These are phyloP conservation scores for Trapa incisa DNA, from an alignment of 345 rosid genomes.

Conservation along the genomic window DNA sequence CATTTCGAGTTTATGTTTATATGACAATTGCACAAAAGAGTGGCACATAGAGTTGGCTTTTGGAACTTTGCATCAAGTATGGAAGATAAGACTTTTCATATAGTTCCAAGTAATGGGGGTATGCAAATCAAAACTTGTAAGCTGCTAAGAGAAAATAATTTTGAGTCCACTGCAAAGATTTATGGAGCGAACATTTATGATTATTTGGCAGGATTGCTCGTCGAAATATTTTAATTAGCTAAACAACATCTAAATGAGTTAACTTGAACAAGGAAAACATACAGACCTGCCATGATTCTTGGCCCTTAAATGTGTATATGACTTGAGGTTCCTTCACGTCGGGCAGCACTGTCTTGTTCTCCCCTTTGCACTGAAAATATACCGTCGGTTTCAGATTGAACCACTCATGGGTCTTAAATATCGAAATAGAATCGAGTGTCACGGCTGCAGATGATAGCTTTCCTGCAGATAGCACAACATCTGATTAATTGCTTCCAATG, in stretches of 20 bases:
- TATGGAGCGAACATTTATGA: neutral
- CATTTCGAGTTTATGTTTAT: neutral
- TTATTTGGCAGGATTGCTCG: neutral
- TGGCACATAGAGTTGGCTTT: neutral
- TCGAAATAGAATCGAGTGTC: neutral
- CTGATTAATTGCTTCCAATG: neutral
- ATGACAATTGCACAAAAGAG: neutral
- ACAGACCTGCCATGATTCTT: slow-evolving; percentile 76
- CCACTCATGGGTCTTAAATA: neutral
- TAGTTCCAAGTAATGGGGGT: neutral
- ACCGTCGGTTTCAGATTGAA: neutral
- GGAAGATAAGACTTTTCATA: neutral
- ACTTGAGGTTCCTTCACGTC: slow-evolving; percentile 35
- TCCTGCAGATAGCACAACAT: neutral
- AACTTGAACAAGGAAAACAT: neutral
- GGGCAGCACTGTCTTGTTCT: slow-evolving; percentile 39
- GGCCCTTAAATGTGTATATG: slow-evolving; percentile 41
- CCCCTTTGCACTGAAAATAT: slow-evolving; percentile 42
- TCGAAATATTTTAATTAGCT: neutral
- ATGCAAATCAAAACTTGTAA: neutral
- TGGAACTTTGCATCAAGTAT: neutral
- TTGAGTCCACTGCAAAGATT: neutral
- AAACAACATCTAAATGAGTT: neutral
- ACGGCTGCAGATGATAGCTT: neutral
- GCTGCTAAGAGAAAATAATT: neutral